Base-by-base conservation (phyloP, 108 stramenopile genomes). In the Schizochytrium sp. region DNA sequence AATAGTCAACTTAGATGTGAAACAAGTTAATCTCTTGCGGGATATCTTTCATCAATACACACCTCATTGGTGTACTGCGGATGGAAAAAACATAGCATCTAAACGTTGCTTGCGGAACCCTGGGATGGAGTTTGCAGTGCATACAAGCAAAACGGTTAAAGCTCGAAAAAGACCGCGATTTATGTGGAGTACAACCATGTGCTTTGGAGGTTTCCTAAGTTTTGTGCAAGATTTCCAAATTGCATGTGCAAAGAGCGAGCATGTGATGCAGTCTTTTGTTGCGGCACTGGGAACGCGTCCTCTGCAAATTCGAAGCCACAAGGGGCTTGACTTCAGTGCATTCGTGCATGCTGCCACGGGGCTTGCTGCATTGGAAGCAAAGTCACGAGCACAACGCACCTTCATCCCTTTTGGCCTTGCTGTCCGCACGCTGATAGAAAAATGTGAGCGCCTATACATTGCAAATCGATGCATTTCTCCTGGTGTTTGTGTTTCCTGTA, bases 171-270 rank as follows among this genome's bases (percentile, higher is more conserved):
- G 64, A 7, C 64, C 64, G 10, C 64, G 64, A 38, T 69, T 69
- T 38, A 15, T 15, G 8, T 69, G 64, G 64, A 15, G 8, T 7
- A 15, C 7, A 5, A 7, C 64, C 64, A 69, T 69, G 64, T 69
- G 64, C 64, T 69, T 69, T 15, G 64, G 64, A 44, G 15, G 64
- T 44, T 69, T 69, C 44, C 42, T 44, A 8, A 69, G 64, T 44
- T 69, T 69, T 69, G 64, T 44, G 19, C 64, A 69, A 7, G 64
- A 69, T 44, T 69, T 2, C 28, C 64, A 69, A 15, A 7, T 69
- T 44, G 64, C 64, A 69, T 44, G 15, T 15, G 15, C 12, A 15
- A 44, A 69, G 42, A 69, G 28, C 64, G 28, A 69, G 64, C 42
- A 69, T 2, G 42, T 69, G 40, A 2, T 44, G 28, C 19, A 8